Evolutionary conservation across 164 flowering plant species (phyloP).

Genomic region (Chimonanthus praecox): DNA sequence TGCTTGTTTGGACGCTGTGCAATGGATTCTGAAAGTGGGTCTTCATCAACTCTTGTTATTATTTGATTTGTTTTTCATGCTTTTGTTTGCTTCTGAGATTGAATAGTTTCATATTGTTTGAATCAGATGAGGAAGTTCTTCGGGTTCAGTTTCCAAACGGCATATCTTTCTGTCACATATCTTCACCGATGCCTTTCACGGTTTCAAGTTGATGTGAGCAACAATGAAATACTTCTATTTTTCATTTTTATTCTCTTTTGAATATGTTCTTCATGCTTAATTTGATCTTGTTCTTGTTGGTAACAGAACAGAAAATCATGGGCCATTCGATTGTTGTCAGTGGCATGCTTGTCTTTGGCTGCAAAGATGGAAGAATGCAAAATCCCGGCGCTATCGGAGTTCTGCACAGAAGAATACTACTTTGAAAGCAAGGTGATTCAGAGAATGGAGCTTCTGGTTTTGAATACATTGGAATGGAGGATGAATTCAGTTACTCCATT

Average conservation of each 20-base stretch:
- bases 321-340: conserved; percentile 53
- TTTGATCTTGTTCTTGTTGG: not conserved
- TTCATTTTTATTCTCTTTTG: not conserved
- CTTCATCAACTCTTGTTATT: not conserved
- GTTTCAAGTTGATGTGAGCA: conserved; percentile 48
- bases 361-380: conserved; percentile 74
- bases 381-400: conserved; percentile 41
- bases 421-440: conserved; percentile 44
- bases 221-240: not conserved
- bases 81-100: not conserved
- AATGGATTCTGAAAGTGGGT: conserved; percentile 64
- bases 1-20: conserved; percentile 54
- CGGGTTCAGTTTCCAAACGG: conserved; percentile 50
- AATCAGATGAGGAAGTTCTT: conserved; percentile 41
- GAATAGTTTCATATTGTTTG: not conserved
- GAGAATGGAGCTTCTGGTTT: conserved; percentile 66
- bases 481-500: conserved; percentile 62
- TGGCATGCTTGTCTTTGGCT: conserved; percentile 60
- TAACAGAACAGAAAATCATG: conserved; percentile 40
- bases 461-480: conserved; percentile 66
- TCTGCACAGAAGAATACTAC: conserved; percentile 26
- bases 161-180: conserved; percentile 52
- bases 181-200: conserved; percentile 56
- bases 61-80: not conserved
- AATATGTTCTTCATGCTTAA: not conserved